Percentiles rank a stretch among this genome's conserved stretches.
phyloP scores from a whole-genome alignment of 2,329 filamentous ascomycete species.

The Penicillium brevicompactum region DNA sequence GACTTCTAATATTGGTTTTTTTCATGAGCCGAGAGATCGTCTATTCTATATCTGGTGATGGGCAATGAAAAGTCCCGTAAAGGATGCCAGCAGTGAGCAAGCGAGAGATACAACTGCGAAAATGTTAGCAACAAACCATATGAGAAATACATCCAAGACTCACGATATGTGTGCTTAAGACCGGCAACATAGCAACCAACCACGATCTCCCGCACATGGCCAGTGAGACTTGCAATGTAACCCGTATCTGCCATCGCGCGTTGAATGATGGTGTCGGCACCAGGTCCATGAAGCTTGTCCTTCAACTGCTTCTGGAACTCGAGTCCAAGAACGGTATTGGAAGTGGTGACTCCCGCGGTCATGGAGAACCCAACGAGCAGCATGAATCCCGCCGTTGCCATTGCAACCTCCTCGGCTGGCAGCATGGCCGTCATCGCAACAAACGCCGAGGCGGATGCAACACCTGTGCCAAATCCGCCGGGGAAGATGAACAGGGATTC shows the following conservation, averaged over 20 bases:
- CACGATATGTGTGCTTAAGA: slow-evolving; percentile 32
- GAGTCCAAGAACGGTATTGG: slow-evolving; percentile 40
- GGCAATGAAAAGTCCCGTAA: slow-evolving; percentile 20
- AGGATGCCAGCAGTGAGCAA: slow-evolving; percentile 21
- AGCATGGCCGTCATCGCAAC: slow-evolving; percentile 53
- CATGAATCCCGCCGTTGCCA: slow-evolving; percentile 53
- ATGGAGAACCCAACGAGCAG: slow-evolving; percentile 48
- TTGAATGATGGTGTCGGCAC: slow-evolving; percentile 38
- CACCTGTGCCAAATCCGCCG: slow-evolving; percentile 55
- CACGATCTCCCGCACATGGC: slow-evolving; percentile 29
- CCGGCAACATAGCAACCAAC: slow-evolving; percentile 31
- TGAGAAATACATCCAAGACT: neutral
- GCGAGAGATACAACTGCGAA: slow-evolving; percentile 16
- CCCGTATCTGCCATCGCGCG: slow-evolving; percentile 43
- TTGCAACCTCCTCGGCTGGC: slow-evolving; percentile 49
- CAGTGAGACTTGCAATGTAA: slow-evolving; percentile 39
- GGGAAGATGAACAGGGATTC: slow-evolving; percentile 65
- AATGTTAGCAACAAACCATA: neutral
- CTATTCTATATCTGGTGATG: slow-evolving; percentile 22
- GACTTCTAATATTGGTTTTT: too few relatives aligned
- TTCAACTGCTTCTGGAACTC: slow-evolving; percentile 37
- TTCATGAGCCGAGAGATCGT: too few relatives aligned
- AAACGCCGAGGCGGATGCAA: slow-evolving; percentile 51
- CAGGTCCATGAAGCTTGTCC: slow-evolving; percentile 31
- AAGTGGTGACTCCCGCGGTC: slow-evolving; percentile 43